Evolutionary conservation across 2,329 filamentous ascomycete genomes (phyloP).

Genomic region (Pseudogymnoascus sp.): DNA sequence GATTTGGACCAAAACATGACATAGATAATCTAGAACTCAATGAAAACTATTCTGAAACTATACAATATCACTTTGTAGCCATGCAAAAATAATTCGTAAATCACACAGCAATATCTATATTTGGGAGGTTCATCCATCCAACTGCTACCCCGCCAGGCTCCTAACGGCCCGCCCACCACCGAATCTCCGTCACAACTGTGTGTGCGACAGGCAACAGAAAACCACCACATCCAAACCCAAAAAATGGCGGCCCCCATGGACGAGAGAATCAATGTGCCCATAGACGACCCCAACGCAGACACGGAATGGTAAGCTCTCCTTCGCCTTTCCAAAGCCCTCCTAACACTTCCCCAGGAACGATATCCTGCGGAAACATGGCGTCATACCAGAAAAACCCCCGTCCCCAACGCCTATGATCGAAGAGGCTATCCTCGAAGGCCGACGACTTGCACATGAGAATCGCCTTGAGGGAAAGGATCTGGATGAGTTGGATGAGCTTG

Average conservation of each 20-base stretch:
- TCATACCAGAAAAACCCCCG: slow-evolving; percentile 96
- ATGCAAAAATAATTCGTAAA: not conserved
- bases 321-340: not conserved
- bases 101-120: not conserved
- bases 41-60: not conserved
- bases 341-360: slow-evolving; percentile 65
- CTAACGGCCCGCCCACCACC: not conserved
- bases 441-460: slow-evolving; percentile 81
- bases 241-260: slow-evolving; percentile 52
- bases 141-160: not conserved
- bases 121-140: not conserved
- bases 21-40: not conserved
- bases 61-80: not conserved
- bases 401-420: slow-evolving; percentile 94
- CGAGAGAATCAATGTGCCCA: slow-evolving; percentile 67
- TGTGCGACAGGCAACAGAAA: slow-evolving; percentile 1
- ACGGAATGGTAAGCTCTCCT: slow-evolving; percentile 72
- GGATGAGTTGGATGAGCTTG: slow-evolving; percentile 85
- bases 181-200: not conserved
- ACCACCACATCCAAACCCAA: not conserved
- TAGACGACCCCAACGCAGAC: slow-evolving; percentile 92
- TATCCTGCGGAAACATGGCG: slow-evolving; percentile 89
- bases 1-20: not conserved
- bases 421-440: slow-evolving; percentile 81
- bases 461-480: slow-evolving; percentile 88